Evolutionary conservation across 495 filamentous ascomycete genomes (phyloP), one percentile per base, ranked within the genome.

Genomic region (Pseudoneurospora amorphoporcata): DNA sequence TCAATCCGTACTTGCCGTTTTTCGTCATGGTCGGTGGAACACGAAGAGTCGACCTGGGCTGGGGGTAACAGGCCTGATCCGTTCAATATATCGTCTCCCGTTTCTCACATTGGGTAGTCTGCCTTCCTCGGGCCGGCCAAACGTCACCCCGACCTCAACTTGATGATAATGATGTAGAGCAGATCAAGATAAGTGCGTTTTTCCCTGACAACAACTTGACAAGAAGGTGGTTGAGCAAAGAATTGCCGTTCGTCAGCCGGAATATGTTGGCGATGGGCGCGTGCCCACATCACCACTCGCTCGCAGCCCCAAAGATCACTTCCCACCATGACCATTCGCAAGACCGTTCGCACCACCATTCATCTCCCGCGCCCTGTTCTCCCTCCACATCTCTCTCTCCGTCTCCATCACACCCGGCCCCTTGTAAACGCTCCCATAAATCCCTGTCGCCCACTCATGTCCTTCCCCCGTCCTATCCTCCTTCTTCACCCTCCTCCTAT

Each of bases 381-480:
- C 77, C 76, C 76, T 80, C 85, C 84, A 86, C 68, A 83, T 87
- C 77, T 76, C 74, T 75, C 86, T 78, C 69, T 87, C 86, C 78
- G 79, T 77, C 43, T 76, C 75, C 23, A 76, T 77, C 35, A 85
- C 83, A 2, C 86, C 86, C 1, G 86, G 86, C 1, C 86, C 86
- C 68, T 79, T 75, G 76, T 88, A 88, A 69, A 85, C 81, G 74
- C 86, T 86, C 35, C 86, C 86, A 77, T 87, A 86, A 65, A 84
- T 32, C n/a, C 86, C 86, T 65, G 76, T 81, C 43, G 80, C 85
- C 85, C 84, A 88, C 53, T 80, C 74, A 73, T 80, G 76, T 47
- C 85, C 73, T 12, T 65, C 65, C 19, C 70, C 73, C 12, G 17
- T 61, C 14, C 53, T 35, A 16, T 61, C 53, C 9, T 42, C 58